These are phyloP conservation scores for Colletotrichum falcatum DNA, from an alignment of 2,329 filamentous ascomycete genomes.

Conservation along the genomic window DNA sequence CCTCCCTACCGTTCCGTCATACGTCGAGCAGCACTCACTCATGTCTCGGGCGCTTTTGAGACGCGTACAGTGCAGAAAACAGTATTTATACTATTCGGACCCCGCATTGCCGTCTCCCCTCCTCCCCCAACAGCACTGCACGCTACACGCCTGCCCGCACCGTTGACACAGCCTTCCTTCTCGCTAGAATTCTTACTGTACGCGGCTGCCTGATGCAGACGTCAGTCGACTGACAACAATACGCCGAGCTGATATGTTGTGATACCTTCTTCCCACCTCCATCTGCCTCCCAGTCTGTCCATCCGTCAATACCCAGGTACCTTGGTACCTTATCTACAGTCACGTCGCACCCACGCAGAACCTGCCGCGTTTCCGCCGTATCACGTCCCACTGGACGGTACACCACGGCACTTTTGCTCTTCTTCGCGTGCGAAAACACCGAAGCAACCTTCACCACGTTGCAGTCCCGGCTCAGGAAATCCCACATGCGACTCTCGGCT, in stretches of 20 bases:
- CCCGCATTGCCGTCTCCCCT: not conserved
- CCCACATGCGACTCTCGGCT: not conserved
- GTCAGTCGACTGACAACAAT: conserved; percentile 4
- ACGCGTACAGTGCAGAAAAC: not conserved
- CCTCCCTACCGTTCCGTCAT: not conserved
- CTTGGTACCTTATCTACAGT: too few species aligned
- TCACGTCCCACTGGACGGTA: not conserved
- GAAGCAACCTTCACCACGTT: conserved; percentile 9
- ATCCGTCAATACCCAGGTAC: too few species aligned
- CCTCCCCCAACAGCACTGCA: too few species aligned
- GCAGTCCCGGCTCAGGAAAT: not conserved
- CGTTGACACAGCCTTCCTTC: not conserved
- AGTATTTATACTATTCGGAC: not conserved
- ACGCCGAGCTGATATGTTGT: conserved; percentile 20
- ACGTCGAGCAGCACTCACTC: not conserved
- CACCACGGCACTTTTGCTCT: not conserved
- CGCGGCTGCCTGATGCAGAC: conserved; percentile 34
- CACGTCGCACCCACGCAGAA: not conserved
- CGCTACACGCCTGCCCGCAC: too few species aligned
- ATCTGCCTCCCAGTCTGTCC: not conserved
- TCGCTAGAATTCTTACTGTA: conserved; percentile 1
- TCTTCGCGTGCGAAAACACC: conserved; percentile 1
- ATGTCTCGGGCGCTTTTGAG: not conserved
- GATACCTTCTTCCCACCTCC: conserved; percentile 21
- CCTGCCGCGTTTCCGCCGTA: not conserved